Evolutionary conservation across 768 basidiomycete species (phyloP), one percentile per base, ranked within the genome.

Genomic region (Boletus reticuloceps): DNA sequence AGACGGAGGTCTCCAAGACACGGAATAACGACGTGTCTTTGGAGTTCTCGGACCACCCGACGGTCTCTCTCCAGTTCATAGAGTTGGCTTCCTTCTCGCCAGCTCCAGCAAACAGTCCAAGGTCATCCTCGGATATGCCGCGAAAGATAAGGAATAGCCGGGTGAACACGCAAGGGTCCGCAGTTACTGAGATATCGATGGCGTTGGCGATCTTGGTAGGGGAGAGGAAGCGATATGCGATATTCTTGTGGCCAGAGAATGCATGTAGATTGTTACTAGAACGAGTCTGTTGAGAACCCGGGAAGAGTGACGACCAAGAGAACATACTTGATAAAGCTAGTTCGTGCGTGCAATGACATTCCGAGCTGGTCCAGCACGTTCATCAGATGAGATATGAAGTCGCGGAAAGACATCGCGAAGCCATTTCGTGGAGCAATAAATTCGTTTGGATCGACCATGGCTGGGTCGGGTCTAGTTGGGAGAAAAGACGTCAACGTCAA

Each of bases 91-190:
- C 91, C 71, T 93, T 93, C 73, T 91, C 91, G 12, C 91, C 89
- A 3, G 89, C 84, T 19, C 82, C 86, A 6, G 84, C 82, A 67
- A 92, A 92, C 39, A 83, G 67, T 19, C 82, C 81, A 53, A 89
- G 74, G 58, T 94, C 91, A 53, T 93, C 91, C 58, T 93, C 91
- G 19, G 79, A 80, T 32, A 94, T 72, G 1, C 91, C 91, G 25
- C 91, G 84, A 74, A 86, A 92, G 70, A 94, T 91, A 54, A 94
- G 79, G 77, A 94, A 94, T 22, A 94, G 73, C 31, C 91, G 84
- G 9, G 88, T 93, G 69, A 91, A 92, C 54, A 88, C 76, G 65
- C 89, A 91, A 22, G 87, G 84, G 49, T 91, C 88, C 12, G 82
- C 78, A 1, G 89, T 88, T n/a, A 94, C 84, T 1, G 86, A 84